Evolutionary conservation across 129 eudicot genomes (phyloP).

Genomic region (Smallanthus sonchifolius): DNA sequence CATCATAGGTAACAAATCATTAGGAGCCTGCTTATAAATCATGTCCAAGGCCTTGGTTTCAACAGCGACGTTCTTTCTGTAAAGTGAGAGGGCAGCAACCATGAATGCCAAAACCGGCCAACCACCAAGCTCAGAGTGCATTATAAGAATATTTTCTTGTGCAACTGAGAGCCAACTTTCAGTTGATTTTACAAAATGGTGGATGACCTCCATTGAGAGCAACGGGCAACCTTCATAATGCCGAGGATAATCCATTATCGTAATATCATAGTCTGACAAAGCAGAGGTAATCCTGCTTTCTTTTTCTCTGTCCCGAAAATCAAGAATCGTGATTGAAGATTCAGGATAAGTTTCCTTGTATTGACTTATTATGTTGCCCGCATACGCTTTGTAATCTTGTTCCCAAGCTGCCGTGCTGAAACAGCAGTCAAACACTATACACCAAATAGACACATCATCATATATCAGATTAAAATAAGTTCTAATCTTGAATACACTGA

Average conservation of each 20-base stretch:
- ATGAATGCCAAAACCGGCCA: conserved; percentile 92
- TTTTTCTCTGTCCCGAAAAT: conserved; percentile 60
- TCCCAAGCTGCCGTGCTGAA: conserved; percentile 60
- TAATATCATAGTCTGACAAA: conserved; percentile 56
- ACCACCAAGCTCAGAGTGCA: conserved; percentile 83
- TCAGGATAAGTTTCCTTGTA: conserved; percentile 54
- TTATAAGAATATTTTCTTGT: conserved; percentile 59
- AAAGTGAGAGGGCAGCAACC: conserved; percentile 71
- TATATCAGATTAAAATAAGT: conserved; percentile 7
- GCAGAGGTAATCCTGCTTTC: conserved; percentile 50
- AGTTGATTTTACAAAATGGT: conserved; percentile 70
- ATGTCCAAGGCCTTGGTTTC: conserved; percentile 69
- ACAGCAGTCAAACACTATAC: conserved; percentile 75
- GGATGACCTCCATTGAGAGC: conserved; percentile 72
- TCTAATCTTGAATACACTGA: not conserved
- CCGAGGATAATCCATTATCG: conserved; percentile 71
- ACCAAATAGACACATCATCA: not conserved
- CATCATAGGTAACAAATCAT: conserved; percentile 53
- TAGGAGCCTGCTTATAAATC: conserved; percentile 72
- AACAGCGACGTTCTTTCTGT: conserved; percentile 46
- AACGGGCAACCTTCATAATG: conserved; percentile 81
- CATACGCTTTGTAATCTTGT: conserved; percentile 55
- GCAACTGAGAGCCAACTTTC: conserved; percentile 81
- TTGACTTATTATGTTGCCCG: conserved; percentile 40
- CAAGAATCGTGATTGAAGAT: conserved; percentile 56